phyloP scores from a whole-genome alignment of 2,329 filamentous ascomycete genomes.

The Cladophialophora carrionii region DNA sequence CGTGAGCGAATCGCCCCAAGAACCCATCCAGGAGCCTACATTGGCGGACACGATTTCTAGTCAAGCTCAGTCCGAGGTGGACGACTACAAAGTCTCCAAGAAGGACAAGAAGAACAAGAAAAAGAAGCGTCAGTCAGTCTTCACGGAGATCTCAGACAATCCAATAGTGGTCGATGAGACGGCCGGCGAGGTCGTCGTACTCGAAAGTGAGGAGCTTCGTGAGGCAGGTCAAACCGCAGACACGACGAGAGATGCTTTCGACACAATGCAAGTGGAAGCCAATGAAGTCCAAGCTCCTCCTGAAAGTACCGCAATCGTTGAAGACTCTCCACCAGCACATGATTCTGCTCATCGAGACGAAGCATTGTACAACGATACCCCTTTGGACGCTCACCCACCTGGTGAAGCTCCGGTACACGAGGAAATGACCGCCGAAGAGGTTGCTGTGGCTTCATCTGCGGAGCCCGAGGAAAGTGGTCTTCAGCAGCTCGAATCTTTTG shows the following conservation, averaged over 20 bases:
- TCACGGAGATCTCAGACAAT: background rate
- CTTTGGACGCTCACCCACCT: background rate
- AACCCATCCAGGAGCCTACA: background rate
- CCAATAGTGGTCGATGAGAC: background rate
- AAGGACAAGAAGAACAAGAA: slow-evolving; percentile 18
- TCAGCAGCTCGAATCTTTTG: background rate
- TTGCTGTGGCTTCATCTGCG: background rate
- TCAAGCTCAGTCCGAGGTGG: background rate
- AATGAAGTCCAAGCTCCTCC: background rate
- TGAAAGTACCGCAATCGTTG: background rate
- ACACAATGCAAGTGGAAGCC: background rate
- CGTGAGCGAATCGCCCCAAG: background rate
- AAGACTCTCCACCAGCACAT: background rate
- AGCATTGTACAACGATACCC: background rate
- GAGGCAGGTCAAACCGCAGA: background rate
- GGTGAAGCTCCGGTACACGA: background rate
- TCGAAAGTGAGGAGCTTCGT: background rate
- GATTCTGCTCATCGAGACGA: background rate
- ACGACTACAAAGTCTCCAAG: background rate
- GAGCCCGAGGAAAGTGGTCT: background rate
- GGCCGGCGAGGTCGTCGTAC: background rate
- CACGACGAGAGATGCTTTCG: background rate
- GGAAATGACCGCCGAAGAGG: background rate
- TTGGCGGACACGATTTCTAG: background rate
- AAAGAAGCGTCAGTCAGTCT: slow-evolving; percentile 10